phyloP scores from a whole-genome alignment of 208 protist genomes.

The Phytomonas serpens region DNA sequence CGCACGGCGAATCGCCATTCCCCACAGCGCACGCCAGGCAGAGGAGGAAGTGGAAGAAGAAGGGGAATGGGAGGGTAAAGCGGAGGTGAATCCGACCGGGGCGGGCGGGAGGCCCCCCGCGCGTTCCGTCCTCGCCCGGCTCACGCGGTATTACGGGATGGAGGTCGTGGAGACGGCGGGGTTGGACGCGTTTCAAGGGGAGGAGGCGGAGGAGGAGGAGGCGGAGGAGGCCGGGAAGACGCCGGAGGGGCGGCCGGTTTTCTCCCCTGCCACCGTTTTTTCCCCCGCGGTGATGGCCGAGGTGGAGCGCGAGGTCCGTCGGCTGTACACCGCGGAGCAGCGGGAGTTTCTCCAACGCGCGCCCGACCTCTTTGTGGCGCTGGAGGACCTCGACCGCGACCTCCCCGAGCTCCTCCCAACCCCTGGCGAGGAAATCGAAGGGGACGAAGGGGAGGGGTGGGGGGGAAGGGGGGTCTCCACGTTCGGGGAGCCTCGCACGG shows the following conservation, averaged over 20 bases:
- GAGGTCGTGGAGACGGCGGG: no score
- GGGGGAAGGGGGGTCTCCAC: background rate
- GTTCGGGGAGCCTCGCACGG: background rate
- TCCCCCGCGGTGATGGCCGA: background rate
- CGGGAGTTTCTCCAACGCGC: slow-evolving; percentile 68
- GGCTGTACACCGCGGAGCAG: slow-evolving; percentile 51
- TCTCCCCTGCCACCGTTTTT: background rate
- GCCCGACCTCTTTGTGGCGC: slow-evolving; percentile 58
- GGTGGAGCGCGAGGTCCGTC: slow-evolving; percentile 20
- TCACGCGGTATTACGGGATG: no score
- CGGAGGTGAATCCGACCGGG: no score
- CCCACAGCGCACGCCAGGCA: background rate
- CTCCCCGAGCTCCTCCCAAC: background rate
- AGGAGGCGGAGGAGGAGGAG: background rate
- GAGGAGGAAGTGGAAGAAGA: no score
- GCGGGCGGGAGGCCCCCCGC: no score
- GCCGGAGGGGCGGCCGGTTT: background rate
- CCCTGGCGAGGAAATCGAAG: slow-evolving; percentile 6
- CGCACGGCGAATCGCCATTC: slow-evolving; percentile 22
- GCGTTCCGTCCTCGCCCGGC: no score
- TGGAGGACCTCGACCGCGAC: slow-evolving; percentile 7
- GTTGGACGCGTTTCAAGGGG: background rate
- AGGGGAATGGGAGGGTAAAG: no score
- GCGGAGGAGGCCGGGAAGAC: background rate
- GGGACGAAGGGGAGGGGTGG: background rate